Evolutionary conservation across 1,284 basidiomycete genomes (phyloP).

Genomic region (Heterobasidion parviporum): DNA sequence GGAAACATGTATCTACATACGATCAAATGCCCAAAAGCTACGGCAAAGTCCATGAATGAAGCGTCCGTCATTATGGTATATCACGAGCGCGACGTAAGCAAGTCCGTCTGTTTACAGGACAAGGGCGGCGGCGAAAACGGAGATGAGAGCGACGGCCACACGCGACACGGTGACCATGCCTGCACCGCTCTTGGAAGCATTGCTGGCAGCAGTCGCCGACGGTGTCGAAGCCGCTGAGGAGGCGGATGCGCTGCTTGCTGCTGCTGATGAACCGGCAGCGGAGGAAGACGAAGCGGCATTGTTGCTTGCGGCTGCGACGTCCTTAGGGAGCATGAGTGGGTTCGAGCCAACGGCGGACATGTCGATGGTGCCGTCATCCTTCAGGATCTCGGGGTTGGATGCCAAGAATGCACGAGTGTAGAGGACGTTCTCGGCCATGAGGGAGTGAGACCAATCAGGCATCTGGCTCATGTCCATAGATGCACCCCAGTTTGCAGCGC

Average conservation of each 20-base stretch:
- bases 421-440: constrained; percentile 50
- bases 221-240: constrained; percentile 19
- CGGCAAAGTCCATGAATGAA: background rate
- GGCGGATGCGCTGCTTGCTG: constrained; percentile 19
- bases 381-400: constrained; percentile 48
- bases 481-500: constrained; percentile 52
- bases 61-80: background rate
- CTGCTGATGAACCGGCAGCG: constrained; percentile 19
- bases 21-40: constrained; percentile 1
- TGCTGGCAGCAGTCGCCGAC: constrained; percentile 16
- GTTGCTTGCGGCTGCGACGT: constrained; percentile 34
- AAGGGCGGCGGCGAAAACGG: constrained; percentile 45
- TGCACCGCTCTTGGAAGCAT: constrained; percentile 35
- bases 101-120: constrained; percentile 34
- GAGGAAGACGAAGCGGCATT: constrained; percentile 14
- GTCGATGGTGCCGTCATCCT: constrained; percentile 44
- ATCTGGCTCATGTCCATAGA: constrained; percentile 49
- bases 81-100: background rate
- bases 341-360: constrained; percentile 33
- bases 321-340: constrained; percentile 50
- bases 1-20: constrained; percentile 1
- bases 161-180: constrained; percentile 39
- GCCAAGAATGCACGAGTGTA: constrained; percentile 56
- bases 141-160: constrained; percentile 39
- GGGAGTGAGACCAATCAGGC: constrained; percentile 43